phyloP scores from a whole-genome alignment of 257 asterid genomes.

The Lantana camara region DNA sequence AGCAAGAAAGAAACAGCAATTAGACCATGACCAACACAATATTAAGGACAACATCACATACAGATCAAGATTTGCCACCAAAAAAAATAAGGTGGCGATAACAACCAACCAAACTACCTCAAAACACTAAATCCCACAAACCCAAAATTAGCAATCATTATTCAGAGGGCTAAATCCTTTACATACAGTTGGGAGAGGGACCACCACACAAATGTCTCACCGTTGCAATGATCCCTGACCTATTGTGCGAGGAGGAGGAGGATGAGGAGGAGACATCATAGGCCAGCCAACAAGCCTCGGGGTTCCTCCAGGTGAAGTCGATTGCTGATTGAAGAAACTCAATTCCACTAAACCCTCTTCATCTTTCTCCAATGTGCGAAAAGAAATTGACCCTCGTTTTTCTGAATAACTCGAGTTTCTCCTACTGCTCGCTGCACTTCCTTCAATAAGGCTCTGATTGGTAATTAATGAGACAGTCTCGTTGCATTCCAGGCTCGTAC shows the following conservation, averaged over 20 bases:
- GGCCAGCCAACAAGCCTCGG: slow-evolving; percentile 76
- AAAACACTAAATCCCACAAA: slow-evolving; percentile 27
- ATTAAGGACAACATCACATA: slow-evolving; percentile 20
- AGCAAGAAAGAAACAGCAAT: slow-evolving; percentile 18
- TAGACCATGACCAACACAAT: slow-evolving; percentile 39
- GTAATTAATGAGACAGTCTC: slow-evolving; percentile 66
- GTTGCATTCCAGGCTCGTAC: slow-evolving; percentile 47
- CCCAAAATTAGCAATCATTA: slow-evolving; percentile 53
- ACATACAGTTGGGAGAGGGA: slow-evolving; percentile 57
- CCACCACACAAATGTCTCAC: slow-evolving; percentile 63
- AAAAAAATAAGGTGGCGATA: slow-evolving; percentile 52
- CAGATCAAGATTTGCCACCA: slow-evolving; percentile 39
- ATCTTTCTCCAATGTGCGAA: slow-evolving; percentile 51
- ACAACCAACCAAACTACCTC: slow-evolving; percentile 41
- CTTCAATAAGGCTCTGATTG: slow-evolving; percentile 55
- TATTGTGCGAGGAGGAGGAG: slow-evolving; percentile 16
- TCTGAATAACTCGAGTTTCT: slow-evolving; percentile 48
- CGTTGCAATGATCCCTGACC: slow-evolving; percentile 30
- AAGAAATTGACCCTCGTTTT: slow-evolving; percentile 67
- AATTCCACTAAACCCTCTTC: slow-evolving; percentile 82
- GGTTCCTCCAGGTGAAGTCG: slow-evolving; percentile 62
- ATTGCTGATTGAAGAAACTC: slow-evolving; percentile 73
- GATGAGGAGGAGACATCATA: slow-evolving; percentile 37
- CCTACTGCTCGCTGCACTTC: slow-evolving; percentile 42
- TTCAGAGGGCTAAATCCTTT: slow-evolving; percentile 51